phyloP scores from a whole-genome alignment of 2,329 filamentous ascomycete species.

The Lecanicillium sp. region DNA sequence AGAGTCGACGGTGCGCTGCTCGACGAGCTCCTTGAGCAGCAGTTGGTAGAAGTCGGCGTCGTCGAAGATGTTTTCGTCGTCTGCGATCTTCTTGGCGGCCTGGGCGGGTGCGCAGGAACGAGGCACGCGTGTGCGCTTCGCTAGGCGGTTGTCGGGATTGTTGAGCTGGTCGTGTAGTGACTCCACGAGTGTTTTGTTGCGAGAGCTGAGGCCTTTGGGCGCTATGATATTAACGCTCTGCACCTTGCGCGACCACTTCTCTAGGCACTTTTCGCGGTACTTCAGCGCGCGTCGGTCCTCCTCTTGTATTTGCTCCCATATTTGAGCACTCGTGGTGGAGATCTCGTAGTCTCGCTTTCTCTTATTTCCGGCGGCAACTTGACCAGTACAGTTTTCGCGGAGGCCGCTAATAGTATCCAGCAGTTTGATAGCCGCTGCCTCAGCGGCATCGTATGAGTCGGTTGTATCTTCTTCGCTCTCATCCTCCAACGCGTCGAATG shows the following conservation, averaged over 20 bases:
- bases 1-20: conserved; percentile 72
- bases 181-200: conserved; percentile 48
- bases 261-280: conserved; percentile 65
- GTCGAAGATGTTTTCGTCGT: conserved; percentile 70
- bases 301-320: conserved; percentile 66
- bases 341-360: conserved; percentile 49
- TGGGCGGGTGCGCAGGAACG: conserved; percentile 73
- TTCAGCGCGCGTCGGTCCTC: conserved; percentile 55
- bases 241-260: conserved; percentile 82
- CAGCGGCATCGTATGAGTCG: conserved; percentile 66
- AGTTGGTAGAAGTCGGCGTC: conserved; percentile 94
- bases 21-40: conserved; percentile 85
- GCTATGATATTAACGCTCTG: conserved; percentile 39
- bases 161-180: conserved; percentile 64
- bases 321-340: conserved; percentile 53
- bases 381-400: conserved; percentile 53
- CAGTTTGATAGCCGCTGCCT: conserved; percentile 77
- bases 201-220: conserved; percentile 22
- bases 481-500: conserved; percentile 48
- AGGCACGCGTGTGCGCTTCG: conserved; percentile 63
- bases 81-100: conserved; percentile 47
- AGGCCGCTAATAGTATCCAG: conserved; percentile 75
- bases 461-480: conserved; percentile 26
- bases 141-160: conserved; percentile 54
- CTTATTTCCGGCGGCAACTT: conserved; percentile 51